phyloP scores from a whole-genome alignment of 2,329 filamentous ascomycete genomes.

The Colletotrichum plurivorum region DNA sequence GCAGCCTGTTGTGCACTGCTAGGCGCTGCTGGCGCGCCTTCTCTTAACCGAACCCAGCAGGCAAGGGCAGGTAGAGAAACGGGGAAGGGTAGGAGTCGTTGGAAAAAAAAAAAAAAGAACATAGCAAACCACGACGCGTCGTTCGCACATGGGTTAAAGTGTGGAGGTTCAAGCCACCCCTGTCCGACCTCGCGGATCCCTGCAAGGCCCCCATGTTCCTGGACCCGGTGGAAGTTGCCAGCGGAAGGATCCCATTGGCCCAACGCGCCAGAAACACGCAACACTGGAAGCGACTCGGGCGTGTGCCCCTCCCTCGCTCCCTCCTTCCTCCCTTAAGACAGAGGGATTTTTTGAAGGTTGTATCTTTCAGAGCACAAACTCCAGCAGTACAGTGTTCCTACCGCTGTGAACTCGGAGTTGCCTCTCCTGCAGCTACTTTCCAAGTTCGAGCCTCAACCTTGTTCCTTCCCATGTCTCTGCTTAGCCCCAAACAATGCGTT shows the following conservation, averaged over 20 bases:
- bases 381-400: background rate
- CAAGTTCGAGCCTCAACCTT: no score
- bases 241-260: slow-evolving; percentile 31
- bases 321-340: no score
- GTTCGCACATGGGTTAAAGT: slow-evolving; percentile 14
- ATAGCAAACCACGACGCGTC: slow-evolving; percentile 27
- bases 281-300: slow-evolving; percentile 14
- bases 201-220: slow-evolving; percentile 25
- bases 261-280: background rate
- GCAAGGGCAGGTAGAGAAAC: background rate
- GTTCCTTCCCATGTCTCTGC: background rate
- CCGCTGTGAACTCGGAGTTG: background rate
- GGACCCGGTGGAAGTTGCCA: slow-evolving; percentile 4
- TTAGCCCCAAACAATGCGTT: slow-evolving; percentile 24
- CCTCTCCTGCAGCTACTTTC: slow-evolving; percentile 25
- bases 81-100: background rate
- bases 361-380: slow-evolving; percentile 20
- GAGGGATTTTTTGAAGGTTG: background rate
- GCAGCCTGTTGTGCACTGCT: slow-evolving; percentile 7
- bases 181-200: slow-evolving; percentile 13
- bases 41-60: slow-evolving; percentile 18
- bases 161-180: slow-evolving; percentile 5
- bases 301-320: background rate
- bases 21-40: slow-evolving; percentile 13
- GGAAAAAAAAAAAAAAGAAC: slow-evolving; percentile 13